Base-by-base conservation (phyloP, 352 stramenopile genomes). In the Pythium dissotocum region DNA sequence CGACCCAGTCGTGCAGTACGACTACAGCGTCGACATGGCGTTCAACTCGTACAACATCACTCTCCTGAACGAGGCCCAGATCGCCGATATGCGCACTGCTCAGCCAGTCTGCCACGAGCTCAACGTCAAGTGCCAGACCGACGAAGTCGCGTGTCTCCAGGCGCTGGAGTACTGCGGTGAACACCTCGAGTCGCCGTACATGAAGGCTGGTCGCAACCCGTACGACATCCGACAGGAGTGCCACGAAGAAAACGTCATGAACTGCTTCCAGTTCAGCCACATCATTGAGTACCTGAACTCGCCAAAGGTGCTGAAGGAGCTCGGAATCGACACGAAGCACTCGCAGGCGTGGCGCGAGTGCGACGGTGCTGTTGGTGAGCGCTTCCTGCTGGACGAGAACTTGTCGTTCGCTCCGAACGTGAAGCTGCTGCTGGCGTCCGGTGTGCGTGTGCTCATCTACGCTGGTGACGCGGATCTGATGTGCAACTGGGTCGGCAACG, bases 391-490 rank as follows among this genome's bases (percentile, higher is more conserved):
- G 36, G 96, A 99, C 71, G 95, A 94, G 83, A 99, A 99, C 94
- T 85, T 97, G 62, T 91, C 97, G n/a, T 98, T 97, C 52, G 83
- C 91, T 4, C 65, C 86, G 9, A 84, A 95, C 53, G 79, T 99
- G 16, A 83, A 86, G 30, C 77, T 96, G 60, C 70, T 18, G 58
- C 44, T 4, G 32, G 28, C 24, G 90, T 98, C 36, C 88, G 72
- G 44, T 38, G 51, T 83, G 21, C 75, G 74, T 9, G 88, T 96
- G 18, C 78, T 98, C 18, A 93, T 98, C 60, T 98, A 98, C 77
- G 88, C 89, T 32, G 95, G 95, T 59, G 95, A 98, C 76, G 76
- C 88, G n/a, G 95, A 98, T 70, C 97, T 97, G 65, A 97, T 98
- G 65, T 98, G 90, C 78, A 98, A 98, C 70, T 98, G 96, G 77